A percentile compares a stretch with the other conserved stretches of the same genome.
Evolutionary conservation across 495 filamentous ascomycete species (phyloP).

Genomic region (Aspergillus coremiiformis): DNA sequence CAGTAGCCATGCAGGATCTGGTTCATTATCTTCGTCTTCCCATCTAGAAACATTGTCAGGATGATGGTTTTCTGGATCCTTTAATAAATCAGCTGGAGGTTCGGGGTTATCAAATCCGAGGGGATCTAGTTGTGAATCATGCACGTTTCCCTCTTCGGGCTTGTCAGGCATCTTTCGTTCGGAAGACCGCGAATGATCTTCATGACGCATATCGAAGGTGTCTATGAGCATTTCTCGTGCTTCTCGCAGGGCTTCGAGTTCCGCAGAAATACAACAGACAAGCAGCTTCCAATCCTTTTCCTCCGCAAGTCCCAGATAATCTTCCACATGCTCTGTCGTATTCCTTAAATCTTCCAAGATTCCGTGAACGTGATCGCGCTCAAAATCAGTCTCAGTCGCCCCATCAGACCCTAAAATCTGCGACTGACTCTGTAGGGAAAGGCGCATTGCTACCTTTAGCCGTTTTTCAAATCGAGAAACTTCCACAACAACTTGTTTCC

Average conservation of each 20-base stretch:
- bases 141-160: background rate
- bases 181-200: slow-evolving; percentile 12
- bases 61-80: slow-evolving; percentile 24
- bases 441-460: slow-evolving; percentile 50
- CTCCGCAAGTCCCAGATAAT: slow-evolving; percentile 35
- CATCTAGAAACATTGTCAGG: slow-evolving; percentile 23
- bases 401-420: slow-evolving; percentile 12
- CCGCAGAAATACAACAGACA: slow-evolving; percentile 80
- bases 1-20: slow-evolving; percentile 44
- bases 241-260: slow-evolving; percentile 74
- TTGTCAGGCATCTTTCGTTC: slow-evolving; percentile 4
- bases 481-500: slow-evolving; percentile 61
- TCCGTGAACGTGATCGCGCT: slow-evolving; percentile 25
- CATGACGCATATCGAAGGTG: slow-evolving; percentile 34
- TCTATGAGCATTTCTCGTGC: slow-evolving; percentile 57
- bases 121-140: slow-evolving; percentile 10
- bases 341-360: slow-evolving; percentile 39
- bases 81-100: slow-evolving; percentile 34
- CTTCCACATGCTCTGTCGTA: slow-evolving; percentile 33
- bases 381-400: slow-evolving; percentile 8
- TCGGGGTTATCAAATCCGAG: slow-evolving; percentile 29
- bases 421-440: slow-evolving; percentile 21
- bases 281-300: slow-evolving; percentile 74
- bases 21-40: slow-evolving; percentile 43
- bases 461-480: slow-evolving; percentile 62